Evolutionary conservation across 805 yeast genomes (phyloP).

Genomic region (Candida easanensis): DNA sequence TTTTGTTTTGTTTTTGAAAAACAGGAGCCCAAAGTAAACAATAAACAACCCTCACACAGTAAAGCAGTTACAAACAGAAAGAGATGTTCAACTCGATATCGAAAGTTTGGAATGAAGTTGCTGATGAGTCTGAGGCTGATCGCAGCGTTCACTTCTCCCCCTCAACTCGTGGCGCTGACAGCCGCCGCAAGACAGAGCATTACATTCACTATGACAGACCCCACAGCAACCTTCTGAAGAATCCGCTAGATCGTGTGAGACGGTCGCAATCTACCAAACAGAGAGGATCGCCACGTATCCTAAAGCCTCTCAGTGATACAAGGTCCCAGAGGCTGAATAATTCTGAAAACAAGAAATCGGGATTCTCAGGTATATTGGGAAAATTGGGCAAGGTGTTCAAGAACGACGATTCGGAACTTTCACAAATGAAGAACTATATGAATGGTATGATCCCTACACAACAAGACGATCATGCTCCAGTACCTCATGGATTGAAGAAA

Average conservation of each 20-base stretch:
- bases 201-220: constrained; percentile 19
- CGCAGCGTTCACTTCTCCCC: constrained; percentile 18
- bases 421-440: constrained; percentile 24
- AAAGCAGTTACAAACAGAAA: background rate
- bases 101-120: constrained; percentile 24
- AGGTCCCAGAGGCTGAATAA: constrained; percentile 8
- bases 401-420: constrained; percentile 17
- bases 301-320: constrained; percentile 17
- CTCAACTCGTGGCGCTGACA: constrained; percentile 4
- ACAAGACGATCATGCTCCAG: background rate
- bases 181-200: constrained; percentile 6
- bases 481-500: constrained; percentile 15
- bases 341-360: constrained; percentile 12
- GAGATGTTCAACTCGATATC: constrained; percentile 22
- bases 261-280: constrained; percentile 2
- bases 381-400: constrained; percentile 20
- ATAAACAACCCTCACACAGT: background rate
- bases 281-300: constrained; percentile 20
- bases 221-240: constrained; percentile 1
- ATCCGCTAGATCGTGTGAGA: constrained; percentile 11
- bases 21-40: constrained; percentile 4
- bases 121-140: constrained; percentile 15
- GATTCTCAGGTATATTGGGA: constrained; percentile 19
- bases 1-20: constrained; percentile 4
- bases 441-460: constrained; percentile 19